Conservation (phyloP, 1,284 basidiomycete species). For the Bjerkandera adusta region DNA sequence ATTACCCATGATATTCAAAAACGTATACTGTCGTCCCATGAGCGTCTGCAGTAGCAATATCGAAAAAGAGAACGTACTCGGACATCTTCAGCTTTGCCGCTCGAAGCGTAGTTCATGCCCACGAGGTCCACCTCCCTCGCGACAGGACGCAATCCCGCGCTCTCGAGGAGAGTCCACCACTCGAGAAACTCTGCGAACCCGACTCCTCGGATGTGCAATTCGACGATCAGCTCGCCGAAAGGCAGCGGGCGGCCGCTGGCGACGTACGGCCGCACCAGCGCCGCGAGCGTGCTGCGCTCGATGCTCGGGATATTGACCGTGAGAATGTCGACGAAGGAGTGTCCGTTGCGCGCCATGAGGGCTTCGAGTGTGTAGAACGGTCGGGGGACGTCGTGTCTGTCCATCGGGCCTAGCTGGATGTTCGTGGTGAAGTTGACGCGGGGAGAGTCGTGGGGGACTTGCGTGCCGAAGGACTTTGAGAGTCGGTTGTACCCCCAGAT, state of each 20-base stretch:
- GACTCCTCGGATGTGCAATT: constrained; percentile 39
- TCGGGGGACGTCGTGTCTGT: constrained; percentile 43
- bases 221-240: constrained; percentile 43
- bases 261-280: constrained; percentile 30
- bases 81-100: constrained; percentile 48
- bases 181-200: constrained; percentile 37
- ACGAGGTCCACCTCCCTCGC: constrained; percentile 57
- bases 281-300: constrained; percentile 38
- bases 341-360: constrained; percentile 57
- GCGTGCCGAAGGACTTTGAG: constrained; percentile 47
- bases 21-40: constrained; percentile 35
- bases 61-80: not conserved
- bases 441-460: constrained; percentile 37
- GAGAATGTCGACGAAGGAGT: constrained; percentile 50
- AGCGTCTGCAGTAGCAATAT: constrained; percentile 1
- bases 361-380: constrained; percentile 57
- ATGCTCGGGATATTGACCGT: constrained; percentile 43
- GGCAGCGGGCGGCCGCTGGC: constrained; percentile 30
- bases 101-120: constrained; percentile 62
- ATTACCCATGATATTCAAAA: constrained; percentile 55
- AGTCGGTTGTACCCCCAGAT: constrained; percentile 67
- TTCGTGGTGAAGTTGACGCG: constrained; percentile 33
- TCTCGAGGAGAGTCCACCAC: constrained; percentile 52
- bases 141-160: constrained; percentile 50
- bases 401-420: constrained; percentile 41